Conservation (phyloP, 352 stramenopile species). For the Poterioochromonas sp. region DNA sequence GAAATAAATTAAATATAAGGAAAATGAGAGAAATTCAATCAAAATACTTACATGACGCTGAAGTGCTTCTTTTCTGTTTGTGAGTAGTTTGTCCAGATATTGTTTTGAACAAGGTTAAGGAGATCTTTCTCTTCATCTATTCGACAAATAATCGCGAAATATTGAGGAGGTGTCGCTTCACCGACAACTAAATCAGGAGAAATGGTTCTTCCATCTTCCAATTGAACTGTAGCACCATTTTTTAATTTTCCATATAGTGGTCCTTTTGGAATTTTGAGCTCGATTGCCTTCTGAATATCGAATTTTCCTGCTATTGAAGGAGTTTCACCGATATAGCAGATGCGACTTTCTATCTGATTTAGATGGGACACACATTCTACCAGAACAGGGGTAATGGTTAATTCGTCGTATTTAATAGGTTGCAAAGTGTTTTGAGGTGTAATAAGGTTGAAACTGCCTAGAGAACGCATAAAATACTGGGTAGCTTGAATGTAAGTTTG, state of each 20-base stretch:
- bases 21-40: too few species aligned
- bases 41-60: too few species aligned
- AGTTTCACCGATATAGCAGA: slow-evolving; percentile 52
- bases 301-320: slow-evolving; percentile 64
- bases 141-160: not conserved
- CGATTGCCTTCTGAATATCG: slow-evolving; percentile 60
- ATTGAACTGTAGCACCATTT: slow-evolving; percentile 63
- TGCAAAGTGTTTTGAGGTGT: not conserved
- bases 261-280: slow-evolving; percentile 66
- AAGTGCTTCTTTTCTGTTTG: too few species aligned
- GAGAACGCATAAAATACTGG: not conserved
- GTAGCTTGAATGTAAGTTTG: not conserved
- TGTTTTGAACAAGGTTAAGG: too few species aligned
- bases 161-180: not conserved
- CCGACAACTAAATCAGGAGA: slow-evolving; percentile 62
- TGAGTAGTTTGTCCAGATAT: too few species aligned
- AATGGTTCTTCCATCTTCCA: slow-evolving; percentile 63
- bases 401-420: too few species aligned
- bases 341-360: not conserved
- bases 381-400: too few species aligned
- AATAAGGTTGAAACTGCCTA: not conserved
- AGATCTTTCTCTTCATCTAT: not conserved
- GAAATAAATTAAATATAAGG: too few species aligned
- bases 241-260: slow-evolving; percentile 79
- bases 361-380: not conserved